Evolutionary conservation across 148 eudicot genomes (phyloP).

Genomic region (Chenopodium formosanum): DNA sequence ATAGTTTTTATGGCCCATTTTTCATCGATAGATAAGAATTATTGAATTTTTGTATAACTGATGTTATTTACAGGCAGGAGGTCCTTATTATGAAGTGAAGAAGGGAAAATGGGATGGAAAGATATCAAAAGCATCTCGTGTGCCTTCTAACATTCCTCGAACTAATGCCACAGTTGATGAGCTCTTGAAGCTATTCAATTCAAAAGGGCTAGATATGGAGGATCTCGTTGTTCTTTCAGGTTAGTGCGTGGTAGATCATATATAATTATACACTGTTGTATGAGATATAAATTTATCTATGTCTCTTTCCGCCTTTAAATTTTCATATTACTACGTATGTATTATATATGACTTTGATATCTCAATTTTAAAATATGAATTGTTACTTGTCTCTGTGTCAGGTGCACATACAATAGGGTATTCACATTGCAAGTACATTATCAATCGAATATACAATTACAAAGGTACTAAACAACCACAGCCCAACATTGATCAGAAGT

Average conservation of each 20-base stretch:
- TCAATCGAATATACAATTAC: constrained; percentile 51
- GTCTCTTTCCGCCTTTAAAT: no score
- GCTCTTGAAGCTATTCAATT: constrained; percentile 53
- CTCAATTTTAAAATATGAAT: no score
- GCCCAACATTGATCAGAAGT: constrained; percentile 56
- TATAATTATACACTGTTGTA: no score
- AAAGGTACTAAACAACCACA: constrained; percentile 47
- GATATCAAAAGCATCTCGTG: constrained; percentile 58
- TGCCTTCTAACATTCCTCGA: constrained; percentile 50
- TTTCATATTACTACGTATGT: no score
- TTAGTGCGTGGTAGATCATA: background rate
- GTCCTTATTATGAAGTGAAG: constrained; percentile 81
- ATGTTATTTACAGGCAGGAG: constrained; percentile 56
- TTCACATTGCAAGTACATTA: constrained; percentile 65
- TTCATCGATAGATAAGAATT: background rate
- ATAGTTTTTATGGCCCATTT: no score
- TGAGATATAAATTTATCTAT: no score
- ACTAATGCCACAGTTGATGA: constrained; percentile 65
- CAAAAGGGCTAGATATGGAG: constrained; percentile 61
- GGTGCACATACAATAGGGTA: constrained; percentile 93
- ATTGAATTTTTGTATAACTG: background rate
- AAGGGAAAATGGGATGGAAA: constrained; percentile 94
- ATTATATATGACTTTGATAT: no score
- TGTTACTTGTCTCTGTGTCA: constrained; percentile 12
- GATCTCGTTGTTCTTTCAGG: constrained; percentile 83